Base-by-base conservation (phyloP, 495 filamentous ascomycete species). In the Penicillium herquei region DNA sequence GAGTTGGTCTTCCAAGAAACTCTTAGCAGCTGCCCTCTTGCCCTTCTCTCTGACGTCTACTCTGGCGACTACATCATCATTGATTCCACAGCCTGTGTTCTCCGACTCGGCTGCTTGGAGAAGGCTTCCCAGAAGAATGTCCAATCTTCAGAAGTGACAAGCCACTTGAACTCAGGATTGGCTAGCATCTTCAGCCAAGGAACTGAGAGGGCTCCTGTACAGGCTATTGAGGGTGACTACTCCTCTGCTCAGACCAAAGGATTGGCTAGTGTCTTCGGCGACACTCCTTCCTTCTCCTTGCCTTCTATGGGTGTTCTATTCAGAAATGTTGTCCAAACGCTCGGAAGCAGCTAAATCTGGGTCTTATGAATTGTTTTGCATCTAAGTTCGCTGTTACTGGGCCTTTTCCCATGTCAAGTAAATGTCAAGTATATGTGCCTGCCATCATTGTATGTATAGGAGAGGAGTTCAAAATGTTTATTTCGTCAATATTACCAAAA, bases 281-380 rank as follows among this genome's bases (percentile, higher is more conserved):
- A 80, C 33, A 85, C 81, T 1, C 86, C 89, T 21, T 80, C 89
- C 7, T 90, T 86, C 70, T 86, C 87, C 9, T 78, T 94, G 71
- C 89, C 90, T 30, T 83, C 89, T 39, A 84, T 94, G 40, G 81
- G 83, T 49, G 85, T 91, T 49, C 74, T 95, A 62, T 95, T 96
- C 66, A 81, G 86, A 58, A 83, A 85, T 52, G 87, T 96, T 14
- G 84, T 78, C 17, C 66, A 72, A 49, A 67, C 69, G 31, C 51
- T 78, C 31, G 55, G 60, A 9, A 55, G 59, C 14, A 64, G 54
- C 35, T 68, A 64, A 42, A 43, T 35, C 9, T 10, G 34, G 34
- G 34, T 37, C 21, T 26, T 45, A n/a, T 51, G 17, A 31, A 40
- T 10, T 37, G 13, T 12, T 35, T 21, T 16, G 11, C n/a, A 39